A percentile compares a stretch with the other conserved stretches of the same genome.
Conservation (phyloP, 202 grass and related monocot genomes). For the Hordeum pubiflorum region DNA sequence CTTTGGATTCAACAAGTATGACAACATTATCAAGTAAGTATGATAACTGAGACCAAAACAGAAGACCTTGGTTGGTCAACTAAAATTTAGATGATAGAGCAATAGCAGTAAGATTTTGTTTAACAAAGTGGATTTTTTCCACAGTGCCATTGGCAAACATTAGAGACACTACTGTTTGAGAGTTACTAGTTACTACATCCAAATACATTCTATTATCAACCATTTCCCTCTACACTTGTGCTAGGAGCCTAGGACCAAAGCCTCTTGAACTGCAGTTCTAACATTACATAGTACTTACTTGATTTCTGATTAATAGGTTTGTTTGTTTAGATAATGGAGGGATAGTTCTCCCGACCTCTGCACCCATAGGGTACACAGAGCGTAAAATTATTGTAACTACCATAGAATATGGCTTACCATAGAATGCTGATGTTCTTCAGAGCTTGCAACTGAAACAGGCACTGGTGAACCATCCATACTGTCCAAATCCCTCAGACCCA, state of each 20-base stretch:
- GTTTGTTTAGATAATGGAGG: not conserved
- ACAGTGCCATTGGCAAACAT: not conserved
- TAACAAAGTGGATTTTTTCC: not conserved
- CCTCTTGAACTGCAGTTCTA: not conserved
- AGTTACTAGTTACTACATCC: not conserved
- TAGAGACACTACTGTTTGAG: not conserved
- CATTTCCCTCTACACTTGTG: not conserved
- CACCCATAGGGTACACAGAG: not conserved
- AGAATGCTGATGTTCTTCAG: slow-evolving; percentile 25
- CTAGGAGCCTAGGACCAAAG: not conserved
- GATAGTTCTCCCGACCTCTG: not conserved
- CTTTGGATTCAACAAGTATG: not conserved
- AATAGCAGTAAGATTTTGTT: not conserved
- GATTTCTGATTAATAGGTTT: not conserved
- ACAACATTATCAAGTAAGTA: not conserved
- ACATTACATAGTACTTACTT: not conserved
- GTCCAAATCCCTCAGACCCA: slow-evolving; percentile 13
- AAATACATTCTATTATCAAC: not conserved
- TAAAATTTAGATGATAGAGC: not conserved
- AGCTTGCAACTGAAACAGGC: slow-evolving; percentile 4
- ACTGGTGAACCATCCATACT: slow-evolving; percentile 9
- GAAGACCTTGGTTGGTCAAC: not conserved
- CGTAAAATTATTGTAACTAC: not conserved
- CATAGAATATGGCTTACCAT: slow-evolving; percentile 11
- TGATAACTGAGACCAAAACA: not conserved